Base-by-base conservation (phyloP, 2,329 filamentous ascomycete species). In the Aspergillus sp. region DNA sequence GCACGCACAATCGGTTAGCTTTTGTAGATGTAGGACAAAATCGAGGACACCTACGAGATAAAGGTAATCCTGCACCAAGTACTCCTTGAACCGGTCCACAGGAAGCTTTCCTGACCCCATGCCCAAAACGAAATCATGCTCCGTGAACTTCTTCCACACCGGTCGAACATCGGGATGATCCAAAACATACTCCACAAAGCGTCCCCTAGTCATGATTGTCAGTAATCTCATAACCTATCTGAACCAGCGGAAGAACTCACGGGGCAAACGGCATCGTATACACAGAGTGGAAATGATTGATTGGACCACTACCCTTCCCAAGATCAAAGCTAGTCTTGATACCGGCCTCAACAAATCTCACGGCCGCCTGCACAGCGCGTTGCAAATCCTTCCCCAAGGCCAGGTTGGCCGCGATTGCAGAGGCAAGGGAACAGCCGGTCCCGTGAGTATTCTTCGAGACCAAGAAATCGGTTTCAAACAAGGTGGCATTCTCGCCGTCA, bases 351-450 rank as follows among this genome's bases (percentile, higher is more conserved):
- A 89, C 81, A 65, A 87, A 89, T 26, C 78, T 79, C 56, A 85
- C 84, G 2, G 84, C 86, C 59, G 77, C 76, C 50, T 78, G 79
- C 4, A 87, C 82, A 12, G 86, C 83, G 57, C 78, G 75, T 12
- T 74, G 71, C 56, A 86, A 72, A 51, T 75, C 71, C 62, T 81
- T 77, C 0, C 81, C 82, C 3, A 72, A 73, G 3, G 85, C 83
- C 14, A 89, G 74, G 62, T 88, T 87, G 55, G 84, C 86, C 1
- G 87, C 85, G 66, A 89, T 87, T 6, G 87, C 86, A 47, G 86
- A 96, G 46, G 95, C 95, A 60, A 98, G 83, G 10, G 92, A 96
- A 72, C 95, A 99, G 4, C 95, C 95, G 0, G 95, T 98, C 0
- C 95, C 95, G 70, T 99, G 95, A 0, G 94, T 98, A 71, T 94